These are phyloP conservation scores for Diutina ranongensis DNA, from an alignment of 1,139 yeast species.

Conservation along the genomic window DNA sequence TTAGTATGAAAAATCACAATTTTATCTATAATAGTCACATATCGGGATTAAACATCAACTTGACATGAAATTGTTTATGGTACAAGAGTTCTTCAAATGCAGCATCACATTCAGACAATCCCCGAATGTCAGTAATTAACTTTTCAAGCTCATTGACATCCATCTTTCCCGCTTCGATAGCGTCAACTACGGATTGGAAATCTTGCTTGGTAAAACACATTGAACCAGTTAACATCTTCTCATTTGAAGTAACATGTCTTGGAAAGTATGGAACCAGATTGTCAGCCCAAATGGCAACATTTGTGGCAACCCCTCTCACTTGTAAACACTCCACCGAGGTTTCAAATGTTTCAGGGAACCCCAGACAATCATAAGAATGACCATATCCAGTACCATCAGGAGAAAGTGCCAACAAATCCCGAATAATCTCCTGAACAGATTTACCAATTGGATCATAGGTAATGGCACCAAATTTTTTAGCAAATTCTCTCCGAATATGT, in stretches of 20 bases:
- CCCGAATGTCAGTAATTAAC: not conserved
- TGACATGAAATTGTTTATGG: not conserved
- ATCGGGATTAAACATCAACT: not conserved
- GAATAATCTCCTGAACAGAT: not conserved
- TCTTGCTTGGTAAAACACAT: conserved; percentile 5
- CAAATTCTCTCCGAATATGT: not conserved
- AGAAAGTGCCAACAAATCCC: conserved; percentile 2
- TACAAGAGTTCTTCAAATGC: conserved; percentile 2
- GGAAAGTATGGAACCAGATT: conserved; percentile 5
- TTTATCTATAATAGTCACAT: not conserved
- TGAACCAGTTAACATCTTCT: conserved; percentile 2
- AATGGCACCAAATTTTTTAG: not conserved
- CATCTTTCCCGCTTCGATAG: not conserved
- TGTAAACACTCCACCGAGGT: not conserved
- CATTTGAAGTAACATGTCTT: not conserved
- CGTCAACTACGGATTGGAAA: not conserved
- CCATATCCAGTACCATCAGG: not conserved
- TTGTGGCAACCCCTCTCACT: conserved; percentile 2
- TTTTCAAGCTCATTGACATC: not conserved
- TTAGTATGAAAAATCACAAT: not conserved
- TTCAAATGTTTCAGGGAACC: conserved; percentile 3
- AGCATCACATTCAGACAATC: not conserved
- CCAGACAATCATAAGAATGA: conserved; percentile 1
- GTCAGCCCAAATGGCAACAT: conserved; percentile 5
- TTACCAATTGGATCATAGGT: not conserved